phyloP scores from a whole-genome alignment of 208 protist genomes.

The Novymonas esmeraldas region DNA sequence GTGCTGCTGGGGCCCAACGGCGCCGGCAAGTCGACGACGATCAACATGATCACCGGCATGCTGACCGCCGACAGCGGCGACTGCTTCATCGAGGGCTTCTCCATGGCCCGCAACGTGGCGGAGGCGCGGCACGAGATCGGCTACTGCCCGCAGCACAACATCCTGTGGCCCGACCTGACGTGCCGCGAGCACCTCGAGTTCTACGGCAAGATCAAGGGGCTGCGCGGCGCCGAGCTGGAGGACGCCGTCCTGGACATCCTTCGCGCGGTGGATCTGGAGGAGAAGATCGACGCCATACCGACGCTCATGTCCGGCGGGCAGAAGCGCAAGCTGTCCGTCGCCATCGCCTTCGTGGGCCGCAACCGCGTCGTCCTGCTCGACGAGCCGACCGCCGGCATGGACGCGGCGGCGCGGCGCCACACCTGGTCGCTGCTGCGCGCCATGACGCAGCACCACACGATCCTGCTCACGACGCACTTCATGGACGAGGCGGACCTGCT shows the following conservation, averaged over 20 bases:
- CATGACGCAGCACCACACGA: slow-evolving; percentile 42
- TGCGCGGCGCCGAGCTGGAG: slow-evolving; percentile 47
- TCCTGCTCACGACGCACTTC: slow-evolving; percentile 87
- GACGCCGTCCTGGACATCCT: slow-evolving; percentile 44
- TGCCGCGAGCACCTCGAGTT: slow-evolving; percentile 91
- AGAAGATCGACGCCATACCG: slow-evolving; percentile 53
- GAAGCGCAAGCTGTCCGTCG: slow-evolving; percentile 80
- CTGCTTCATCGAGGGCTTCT: slow-evolving; percentile 66
- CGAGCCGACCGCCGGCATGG: slow-evolving; percentile 92
- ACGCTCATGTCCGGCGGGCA: slow-evolving; percentile 56
- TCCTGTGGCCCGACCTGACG: slow-evolving; percentile 93
- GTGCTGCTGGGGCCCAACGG: slow-evolving; percentile 83
- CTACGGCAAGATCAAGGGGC: slow-evolving; percentile 93
- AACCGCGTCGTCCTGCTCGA: slow-evolving; percentile 80
- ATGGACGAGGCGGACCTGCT: slow-evolving; percentile 97
- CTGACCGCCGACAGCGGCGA: slow-evolving; percentile 60
- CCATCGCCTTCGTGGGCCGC: slow-evolving; percentile 81
- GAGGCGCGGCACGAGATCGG: slow-evolving; percentile 81
- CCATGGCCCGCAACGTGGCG: slow-evolving; percentile 47
- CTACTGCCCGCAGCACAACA: slow-evolving; percentile 96
- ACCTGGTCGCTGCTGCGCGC: slow-evolving; percentile 68
- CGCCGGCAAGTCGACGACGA: slow-evolving; percentile 77
- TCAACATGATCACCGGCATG: slow-evolving; percentile 89
- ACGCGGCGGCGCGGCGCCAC: slow-evolving; percentile 66
- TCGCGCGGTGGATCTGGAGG: slow-evolving; percentile 47